A percentile compares a stretch with the other conserved stretches of the same genome.
phyloP scores from a whole-genome alignment of 192 early-diverging fungal species.

The Polychytrium aggregatum region DNA sequence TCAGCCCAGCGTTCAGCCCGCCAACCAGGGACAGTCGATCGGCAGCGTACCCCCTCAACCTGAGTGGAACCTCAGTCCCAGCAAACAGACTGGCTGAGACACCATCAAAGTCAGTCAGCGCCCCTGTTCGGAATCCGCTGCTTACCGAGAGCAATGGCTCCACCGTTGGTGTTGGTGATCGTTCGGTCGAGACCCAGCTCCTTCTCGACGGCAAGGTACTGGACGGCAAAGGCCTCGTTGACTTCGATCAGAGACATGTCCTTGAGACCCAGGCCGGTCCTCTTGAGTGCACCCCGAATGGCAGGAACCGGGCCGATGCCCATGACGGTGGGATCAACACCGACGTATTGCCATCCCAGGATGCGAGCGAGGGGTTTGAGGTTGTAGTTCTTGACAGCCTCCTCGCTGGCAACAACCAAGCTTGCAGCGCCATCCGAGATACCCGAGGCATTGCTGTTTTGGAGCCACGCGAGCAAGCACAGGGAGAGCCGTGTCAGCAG shows the following conservation, averaged over 20 bases:
- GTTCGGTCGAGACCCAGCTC: constrained; percentile 70
- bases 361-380: constrained; percentile 78
- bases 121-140: no score
- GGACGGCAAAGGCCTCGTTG: constrained; percentile 97
- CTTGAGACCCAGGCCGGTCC: constrained; percentile 60
- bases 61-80: no score
- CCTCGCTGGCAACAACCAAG: constrained; percentile 74
- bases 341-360: constrained; percentile 71
- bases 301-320: constrained; percentile 93
- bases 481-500: no score
- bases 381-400: constrained; percentile 65
- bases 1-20: neutral
- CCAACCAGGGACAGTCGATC: no score
- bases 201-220: constrained; percentile 80
- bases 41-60: no score
- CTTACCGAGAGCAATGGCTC: constrained; percentile 85
- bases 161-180: constrained; percentile 80
- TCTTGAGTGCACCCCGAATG: constrained; percentile 71
- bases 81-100: no score
- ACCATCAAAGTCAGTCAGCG: no score
- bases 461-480: neutral
- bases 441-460: constrained; percentile 70
- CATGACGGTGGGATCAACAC: constrained; percentile 90
- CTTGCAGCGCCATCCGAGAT: constrained; percentile 91
- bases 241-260: constrained; percentile 91